Percentiles rank a stretch among this genome's conserved stretches.
Evolutionary conservation across 2,329 filamentous ascomycete species (phyloP).

Genomic region (Pseudocercospora macadamiae): DNA sequence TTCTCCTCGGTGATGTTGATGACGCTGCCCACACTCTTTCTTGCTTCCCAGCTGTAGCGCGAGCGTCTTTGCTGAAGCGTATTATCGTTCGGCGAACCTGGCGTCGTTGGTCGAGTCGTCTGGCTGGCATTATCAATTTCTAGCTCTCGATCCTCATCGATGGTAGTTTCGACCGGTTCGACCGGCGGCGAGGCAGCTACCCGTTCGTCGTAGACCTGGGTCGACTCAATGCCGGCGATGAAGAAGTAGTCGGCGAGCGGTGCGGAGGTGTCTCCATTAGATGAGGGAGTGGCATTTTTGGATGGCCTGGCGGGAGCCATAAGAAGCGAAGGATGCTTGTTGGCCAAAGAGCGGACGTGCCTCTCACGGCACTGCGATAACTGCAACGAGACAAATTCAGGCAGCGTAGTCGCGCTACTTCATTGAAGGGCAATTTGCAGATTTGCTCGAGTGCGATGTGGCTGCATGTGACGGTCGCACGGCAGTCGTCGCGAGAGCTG

Average conservation of each 20-base stretch:
- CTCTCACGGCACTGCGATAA: background rate
- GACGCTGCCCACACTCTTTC: slow-evolving; percentile 56
- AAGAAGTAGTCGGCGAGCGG: slow-evolving; percentile 70
- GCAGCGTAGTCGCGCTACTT: background rate
- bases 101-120: slow-evolving; percentile 50
- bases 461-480: slow-evolving; percentile 11
- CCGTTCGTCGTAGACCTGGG: slow-evolving; percentile 54
- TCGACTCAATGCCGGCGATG: slow-evolving; percentile 59
- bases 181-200: slow-evolving; percentile 23
- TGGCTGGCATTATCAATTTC: slow-evolving; percentile 56
- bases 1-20: slow-evolving; percentile 48
- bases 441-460: slow-evolving; percentile 11
- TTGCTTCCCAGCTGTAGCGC: slow-evolving; percentile 50
- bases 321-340: slow-evolving; percentile 12
- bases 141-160: slow-evolving; percentile 62
- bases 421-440: slow-evolving; percentile 4
- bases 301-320: slow-evolving; percentile 29
- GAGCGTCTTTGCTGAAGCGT: slow-evolving; percentile 40
- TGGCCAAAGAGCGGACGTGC: slow-evolving; percentile 27
- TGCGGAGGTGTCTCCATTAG: slow-evolving; percentile 46
- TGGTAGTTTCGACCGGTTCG: slow-evolving; percentile 56
- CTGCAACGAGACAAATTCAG: background rate
- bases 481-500: slow-evolving; percentile 5
- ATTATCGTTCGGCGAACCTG: slow-evolving; percentile 47
- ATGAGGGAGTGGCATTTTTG: slow-evolving; percentile 27